Evolutionary conservation across 2,329 filamentous ascomycete species (phyloP), one percentile per base, ranked within the genome.

Genomic region (Beauveria asiatica): DNA sequence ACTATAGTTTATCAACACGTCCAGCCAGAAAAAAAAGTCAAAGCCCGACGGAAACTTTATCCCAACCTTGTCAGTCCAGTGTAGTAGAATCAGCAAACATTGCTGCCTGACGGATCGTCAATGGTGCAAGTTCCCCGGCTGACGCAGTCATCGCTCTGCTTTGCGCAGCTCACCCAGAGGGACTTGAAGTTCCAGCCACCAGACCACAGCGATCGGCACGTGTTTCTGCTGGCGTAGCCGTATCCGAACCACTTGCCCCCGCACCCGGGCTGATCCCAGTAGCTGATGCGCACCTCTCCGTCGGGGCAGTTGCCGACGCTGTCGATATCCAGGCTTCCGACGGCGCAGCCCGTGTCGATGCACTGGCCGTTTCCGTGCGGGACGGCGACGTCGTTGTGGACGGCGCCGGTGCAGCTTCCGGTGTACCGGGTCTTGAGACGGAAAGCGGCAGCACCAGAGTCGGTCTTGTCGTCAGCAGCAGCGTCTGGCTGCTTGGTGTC

Each of bases 101-200:
- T 37, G 13, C 33, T 16, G 13, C 33, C 33, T 1, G 33, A 37
- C 3, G 5, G 11, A 37, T 37, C 33, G n/a, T 56, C 53, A 10
- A 21, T 19, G 1, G 42, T 23, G 42, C 55, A 57, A 11, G 44
- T 49, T 9, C 56, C 46, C 27, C 45, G 46, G n/a, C 33, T 57
- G 17, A 59, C 23, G n/a, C 56, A 59, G 23, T 59, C 56, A 13
- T 59, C 45, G 33, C 48, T 51, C 23, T 59, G 33, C 56, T 59
- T 51, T 19, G 33, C 56, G 16, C 56, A 59, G 45, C 56, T 49
- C 9, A 59, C 45, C 11, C 42, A 51, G 3, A 59, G 25, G 7
- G 56, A 50, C 39, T 59, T 59, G n/a, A 51, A 50, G 17, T 16
- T 45, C 46, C 46, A 59, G 21, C 56, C 56, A 16, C 27, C 39